Base-by-base conservation (phyloP, 116 monocot species). In the Dioscorea cayenensis region DNA sequence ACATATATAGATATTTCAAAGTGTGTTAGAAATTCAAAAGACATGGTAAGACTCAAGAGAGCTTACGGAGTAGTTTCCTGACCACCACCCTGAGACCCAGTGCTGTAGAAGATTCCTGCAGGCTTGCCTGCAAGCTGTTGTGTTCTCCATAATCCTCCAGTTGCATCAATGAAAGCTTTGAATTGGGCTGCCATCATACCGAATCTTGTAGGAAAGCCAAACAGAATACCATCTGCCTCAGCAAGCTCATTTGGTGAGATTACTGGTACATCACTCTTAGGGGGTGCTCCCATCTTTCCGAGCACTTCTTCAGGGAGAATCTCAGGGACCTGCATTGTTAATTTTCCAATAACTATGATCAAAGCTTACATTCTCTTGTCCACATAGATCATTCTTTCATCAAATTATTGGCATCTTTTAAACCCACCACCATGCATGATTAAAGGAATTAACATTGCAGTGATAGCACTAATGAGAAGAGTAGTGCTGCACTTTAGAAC, bases 101-200 rank as follows among this genome's bases (percentile, higher is more conserved):
- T 84, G 82, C 84, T 82, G 75, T 37, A 77, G 75, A 88, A 88
- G 82, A 88, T 75, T 16, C 84, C 88, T 6, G 88, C 88, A 18
- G 84, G 88, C 75, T 88, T 84, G 38, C 88, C 84, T 16, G 88
- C 88, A 20, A 84, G 79, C 50, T 66, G 65, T 68, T 84, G 84
- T 20, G 80, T 37, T 58, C 75, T 78, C 88, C 88, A 88, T 4
- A 88, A 74, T 6, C 79, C 79, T 19, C 88, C 84, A 49, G 88
- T 88, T 5, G 84, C 73, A 71, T 88, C 88, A 25, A 88, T 37
- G 51, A 88, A 84, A 14, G 88, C 84, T 65, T 88, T 88, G 65
- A 88, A 79, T 38, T 88, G 88, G 21, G 88, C 84, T 14, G 88
- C 77, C 88, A 88, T 88, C 88, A 88, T 88, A 64, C 88, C 88